Evolutionary conservation across 306 rosid genomes (phyloP).

Genomic region (Quercus variabilis): DNA sequence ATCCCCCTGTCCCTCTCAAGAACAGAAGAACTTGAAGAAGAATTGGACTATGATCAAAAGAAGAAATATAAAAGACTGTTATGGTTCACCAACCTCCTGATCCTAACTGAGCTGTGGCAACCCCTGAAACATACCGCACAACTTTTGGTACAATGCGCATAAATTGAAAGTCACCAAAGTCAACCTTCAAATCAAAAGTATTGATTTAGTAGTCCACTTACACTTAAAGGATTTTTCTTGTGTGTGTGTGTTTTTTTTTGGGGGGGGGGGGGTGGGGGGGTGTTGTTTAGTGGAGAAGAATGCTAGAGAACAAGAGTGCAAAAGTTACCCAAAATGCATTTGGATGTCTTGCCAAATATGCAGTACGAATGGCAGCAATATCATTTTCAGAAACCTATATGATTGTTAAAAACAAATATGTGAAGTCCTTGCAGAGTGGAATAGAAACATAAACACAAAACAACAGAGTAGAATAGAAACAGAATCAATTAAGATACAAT

Average conservation of each 20-base stretch:
- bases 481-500: background rate
- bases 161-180: slow-evolving; percentile 95
- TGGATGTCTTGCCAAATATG: slow-evolving; percentile 84
- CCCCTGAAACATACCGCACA: slow-evolving; percentile 79
- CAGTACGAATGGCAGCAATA: slow-evolving; percentile 56
- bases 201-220: slow-evolving; percentile 9
- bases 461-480: background rate
- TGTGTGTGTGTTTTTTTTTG: too few species aligned
- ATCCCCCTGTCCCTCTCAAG: background rate
- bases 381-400: slow-evolving; percentile 74
- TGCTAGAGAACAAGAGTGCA: slow-evolving; percentile 23
- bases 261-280: background rate
- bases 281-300: background rate
- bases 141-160: slow-evolving; percentile 76
- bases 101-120: slow-evolving; percentile 87
- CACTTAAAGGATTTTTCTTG: background rate
- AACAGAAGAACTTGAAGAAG: slow-evolving; percentile 2
- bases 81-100: slow-evolving; percentile 82
- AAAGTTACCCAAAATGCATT: slow-evolving; percentile 87
- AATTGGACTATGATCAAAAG: slow-evolving; percentile 4
- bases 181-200: slow-evolving; percentile 65
- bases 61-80: background rate
- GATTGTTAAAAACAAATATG: slow-evolving; percentile 9
- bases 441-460: slow-evolving; percentile 1
- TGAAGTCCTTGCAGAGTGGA: slow-evolving; percentile 12